Base-by-base conservation (phyloP, 768 basidiomycete genomes). In the Saitozyma sp. region DNA sequence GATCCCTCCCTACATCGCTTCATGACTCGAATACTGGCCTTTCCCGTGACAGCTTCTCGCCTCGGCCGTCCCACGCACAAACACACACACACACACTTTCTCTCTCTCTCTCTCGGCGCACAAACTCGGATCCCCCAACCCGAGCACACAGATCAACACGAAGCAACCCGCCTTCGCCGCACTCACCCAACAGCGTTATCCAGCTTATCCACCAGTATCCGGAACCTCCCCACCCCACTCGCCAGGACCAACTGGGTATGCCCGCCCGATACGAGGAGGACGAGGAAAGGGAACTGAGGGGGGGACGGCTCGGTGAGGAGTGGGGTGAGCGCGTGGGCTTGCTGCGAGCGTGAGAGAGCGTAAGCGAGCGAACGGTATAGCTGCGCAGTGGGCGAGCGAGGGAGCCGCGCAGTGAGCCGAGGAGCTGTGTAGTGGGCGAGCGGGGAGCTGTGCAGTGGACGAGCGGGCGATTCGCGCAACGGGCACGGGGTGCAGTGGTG, bases 251-350 rank as follows among this genome's bases (percentile, higher is more conserved):
- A 83, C 45, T 97, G 83, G 0, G 94, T 93, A 76, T 98, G 95
- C 2, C 94, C 94, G n/a, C 95, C 95, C 0, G 92, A 94, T 53
- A 95, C 83, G 16, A 98, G 84, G 11, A 97, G 83, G 0, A 89
- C 88, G 42, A 98, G 84, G 81, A 94, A 97, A 0, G 95, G 95
- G 76, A 89, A 97, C 20, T 56, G 70, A 57, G 77, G 92, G 79
- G 72, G 82, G 57, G 70, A 61, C 0, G 69, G 49, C 19, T 80
- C 77, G 0, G 92, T 91, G 13, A 95, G 83, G 29, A 90, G 78
- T 0, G 89, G 84, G 0, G 91, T 94, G 0, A 94, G 82, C 0
- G 94, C 90, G 73, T 96, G 95, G 0, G 90, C 94, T 91, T 94
- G 92, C 92, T 93, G 16, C 11, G 45, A 17, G 11, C 45, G 20